Evolutionary conservation across 2,329 filamentous ascomycete species (phyloP).

Genomic region (Alternaria incomplexa): DNA sequence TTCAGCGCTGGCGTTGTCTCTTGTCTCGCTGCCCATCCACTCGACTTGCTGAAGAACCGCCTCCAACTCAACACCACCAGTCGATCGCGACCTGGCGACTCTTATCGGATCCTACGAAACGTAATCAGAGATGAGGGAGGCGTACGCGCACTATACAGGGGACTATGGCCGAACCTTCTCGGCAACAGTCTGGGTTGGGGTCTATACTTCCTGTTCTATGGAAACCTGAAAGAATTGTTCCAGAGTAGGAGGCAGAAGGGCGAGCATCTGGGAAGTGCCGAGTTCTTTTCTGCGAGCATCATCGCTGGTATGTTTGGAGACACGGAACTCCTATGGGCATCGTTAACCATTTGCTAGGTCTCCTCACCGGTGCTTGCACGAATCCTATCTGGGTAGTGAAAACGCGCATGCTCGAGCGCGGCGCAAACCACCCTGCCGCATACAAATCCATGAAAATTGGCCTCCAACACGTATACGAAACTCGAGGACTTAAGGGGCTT

Average conservation of each 20-base stretch:
- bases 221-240: slow-evolving; percentile 64
- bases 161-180: slow-evolving; percentile 85
- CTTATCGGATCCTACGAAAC: slow-evolving; percentile 58
- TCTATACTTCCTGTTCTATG: slow-evolving; percentile 83
- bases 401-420: slow-evolving; percentile 92
- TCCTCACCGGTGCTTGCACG: slow-evolving; percentile 79
- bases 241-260: slow-evolving; percentile 48
- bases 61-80: slow-evolving; percentile 68
- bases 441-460: slow-evolving; percentile 81
- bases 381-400: slow-evolving; percentile 99
- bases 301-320: slow-evolving; percentile 55
- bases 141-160: slow-evolving; percentile 80
- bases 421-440: slow-evolving; percentile 74
- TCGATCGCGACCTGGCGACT: slow-evolving; percentile 58
- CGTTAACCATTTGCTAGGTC: slow-evolving; percentile 56
- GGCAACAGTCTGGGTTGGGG: slow-evolving; percentile 92
- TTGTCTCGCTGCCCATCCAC: slow-evolving; percentile 86
- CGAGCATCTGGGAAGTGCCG: slow-evolving; percentile 62
- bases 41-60: slow-evolving; percentile 96
- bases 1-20: slow-evolving; percentile 86
- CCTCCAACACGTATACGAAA: slow-evolving; percentile 66
- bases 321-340: neutral
- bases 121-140: slow-evolving; percentile 63
- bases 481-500: slow-evolving; percentile 79
- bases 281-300: slow-evolving; percentile 82